Evolutionary conservation across 345 rosid genomes (phyloP), one percentile per base, ranked within the genome.

Genomic region (Syzygium aqueum): DNA sequence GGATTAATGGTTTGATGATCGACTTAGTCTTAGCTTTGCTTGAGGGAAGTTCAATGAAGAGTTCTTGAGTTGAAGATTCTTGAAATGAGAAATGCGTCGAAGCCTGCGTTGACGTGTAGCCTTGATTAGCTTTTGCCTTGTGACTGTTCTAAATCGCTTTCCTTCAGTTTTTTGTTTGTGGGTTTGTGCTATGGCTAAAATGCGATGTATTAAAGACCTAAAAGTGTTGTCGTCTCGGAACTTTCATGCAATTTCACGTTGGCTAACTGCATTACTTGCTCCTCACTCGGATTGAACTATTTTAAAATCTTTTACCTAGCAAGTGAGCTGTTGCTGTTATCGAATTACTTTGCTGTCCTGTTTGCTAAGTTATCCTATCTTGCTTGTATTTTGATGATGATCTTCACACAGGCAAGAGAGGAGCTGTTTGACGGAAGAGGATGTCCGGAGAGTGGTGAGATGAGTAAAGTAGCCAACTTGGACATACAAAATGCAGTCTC

Each of bases 101-200:
- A 63, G 73, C 37, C 73, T 0, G 0, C 8, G 73, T 63, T 63
- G 73, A 28, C 8, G 0, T 30, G 8, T 6, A 33, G 8, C 21
- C 2, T 28, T 8, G 77, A 7, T 65, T 65, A 28, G 5, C 77
- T 28, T 63, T 65, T 28, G 0, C 77, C 77, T 28, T 5, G 7
- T 15, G 43, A 65, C 23, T 28, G 11, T 30, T 65, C 43, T 65
- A 3, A 30, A 65, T 65, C 1, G 5, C 77, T 65, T 65, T 65
- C 0, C 5, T 65, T 65, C 5, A 0, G 77, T 17, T 65, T 65
- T 65, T 65, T 30, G 40, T 65, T 63, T 63, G 40, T 63, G 77
- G 40, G 40, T 15, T 65, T 30, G 40, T 65, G 77, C 43, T 6
- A 2, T 53, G 54, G 54, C 22, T 30, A 14, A 1, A 65, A 65